These are phyloP conservation scores for Phaeosphaeriaceae sp. DNA, from an alignment of 2,329 filamentous ascomycete genomes.

Conservation along the genomic window DNA sequence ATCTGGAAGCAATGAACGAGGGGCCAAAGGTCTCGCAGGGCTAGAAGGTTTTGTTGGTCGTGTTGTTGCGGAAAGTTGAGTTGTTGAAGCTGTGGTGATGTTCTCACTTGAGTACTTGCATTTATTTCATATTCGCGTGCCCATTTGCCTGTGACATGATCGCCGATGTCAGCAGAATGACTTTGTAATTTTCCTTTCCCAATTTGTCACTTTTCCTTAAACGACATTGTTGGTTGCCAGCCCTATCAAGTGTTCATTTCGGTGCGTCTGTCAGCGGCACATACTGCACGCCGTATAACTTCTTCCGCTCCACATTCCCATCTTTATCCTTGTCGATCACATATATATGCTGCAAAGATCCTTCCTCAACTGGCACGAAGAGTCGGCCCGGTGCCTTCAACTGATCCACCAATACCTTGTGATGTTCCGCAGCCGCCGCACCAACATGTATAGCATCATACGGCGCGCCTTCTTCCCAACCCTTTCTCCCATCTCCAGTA, in stretches of 20 bases:
- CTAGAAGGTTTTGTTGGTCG: constrained; percentile 76
- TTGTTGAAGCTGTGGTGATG: background rate
- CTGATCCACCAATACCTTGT: constrained; percentile 76
- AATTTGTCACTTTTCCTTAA: background rate
- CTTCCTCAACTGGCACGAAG: constrained; percentile 76
- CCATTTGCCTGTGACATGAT: background rate
- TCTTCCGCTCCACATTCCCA: constrained; percentile 63
- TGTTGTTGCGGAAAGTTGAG: constrained; percentile 51
- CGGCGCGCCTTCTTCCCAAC: constrained; percentile 56
- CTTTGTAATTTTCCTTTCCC: background rate
- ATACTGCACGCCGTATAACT: constrained; percentile 75
- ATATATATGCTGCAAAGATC: constrained; percentile 70
- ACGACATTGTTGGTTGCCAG: background rate
- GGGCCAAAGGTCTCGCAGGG: constrained; percentile 60
- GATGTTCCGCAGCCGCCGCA: constrained; percentile 78
- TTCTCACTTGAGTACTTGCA: background rate
- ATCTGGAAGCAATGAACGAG: constrained; percentile 61
- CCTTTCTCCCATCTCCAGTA: constrained; percentile 68
- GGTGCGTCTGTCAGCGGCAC: constrained; percentile 79
- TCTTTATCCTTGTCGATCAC: constrained; percentile 74
- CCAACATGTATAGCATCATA: constrained; percentile 98
- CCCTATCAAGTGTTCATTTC: constrained; percentile 1
- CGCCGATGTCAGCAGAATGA: background rate
- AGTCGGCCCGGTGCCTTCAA: constrained; percentile 78
- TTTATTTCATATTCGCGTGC: background rate